Evolutionary conservation across 345 rosid genomes (phyloP).

Genomic region (Lepidium aucheri): DNA sequence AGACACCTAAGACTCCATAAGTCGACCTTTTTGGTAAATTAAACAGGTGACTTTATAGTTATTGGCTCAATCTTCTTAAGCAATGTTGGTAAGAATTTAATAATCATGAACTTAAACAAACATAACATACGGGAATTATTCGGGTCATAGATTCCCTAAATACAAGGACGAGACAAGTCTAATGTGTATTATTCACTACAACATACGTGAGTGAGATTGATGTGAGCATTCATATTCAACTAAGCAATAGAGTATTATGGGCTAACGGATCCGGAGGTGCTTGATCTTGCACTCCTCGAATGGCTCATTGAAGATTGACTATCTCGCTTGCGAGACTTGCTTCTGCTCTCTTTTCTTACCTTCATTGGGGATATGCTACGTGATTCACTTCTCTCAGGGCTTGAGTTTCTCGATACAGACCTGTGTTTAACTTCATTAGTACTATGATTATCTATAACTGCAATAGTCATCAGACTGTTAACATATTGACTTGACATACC

Average conservation of each 20-base stretch:
- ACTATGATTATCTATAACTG: slow-evolving; percentile 13
- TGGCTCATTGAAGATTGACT: slow-evolving; percentile 31
- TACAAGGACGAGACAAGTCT: background rate
- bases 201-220: background rate
- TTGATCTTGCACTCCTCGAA: slow-evolving; percentile 42
- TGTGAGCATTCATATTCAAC: background rate
- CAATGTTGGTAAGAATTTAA: background rate
- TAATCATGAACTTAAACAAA: background rate
- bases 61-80: background rate
- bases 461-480: background rate
- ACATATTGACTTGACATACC: background rate
- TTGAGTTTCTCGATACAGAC: slow-evolving; percentile 30
- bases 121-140: background rate
- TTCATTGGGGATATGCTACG: slow-evolving; percentile 29
- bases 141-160: background rate
- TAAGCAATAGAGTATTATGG: slow-evolving; percentile 15
- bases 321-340: slow-evolving; percentile 9
- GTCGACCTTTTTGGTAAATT: background rate
- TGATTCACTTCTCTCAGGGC: slow-evolving; percentile 35
- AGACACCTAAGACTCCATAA: no score
- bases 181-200: background rate
- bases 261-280: slow-evolving; percentile 59
- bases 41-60: background rate
- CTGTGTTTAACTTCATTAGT: slow-evolving; percentile 27
- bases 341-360: slow-evolving; percentile 20